Conservation (phyloP, 2,329 filamentous ascomycete genomes). For the Chrysoporthe cubensis region DNA sequence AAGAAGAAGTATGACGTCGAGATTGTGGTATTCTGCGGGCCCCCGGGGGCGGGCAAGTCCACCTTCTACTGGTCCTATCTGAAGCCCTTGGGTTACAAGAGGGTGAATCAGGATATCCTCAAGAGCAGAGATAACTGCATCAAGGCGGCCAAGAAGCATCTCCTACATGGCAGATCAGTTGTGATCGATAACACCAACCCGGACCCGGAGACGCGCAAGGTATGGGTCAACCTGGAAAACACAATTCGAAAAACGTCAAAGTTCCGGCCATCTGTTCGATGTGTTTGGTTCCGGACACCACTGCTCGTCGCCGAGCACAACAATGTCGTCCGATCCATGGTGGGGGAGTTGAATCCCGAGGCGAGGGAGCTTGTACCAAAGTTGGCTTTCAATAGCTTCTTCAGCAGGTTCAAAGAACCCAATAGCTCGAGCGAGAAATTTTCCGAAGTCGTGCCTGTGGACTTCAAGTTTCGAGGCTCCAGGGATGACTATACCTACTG, state of each 20-base stretch:
- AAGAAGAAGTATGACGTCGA: constrained; percentile 70
- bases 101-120: constrained; percentile 88
- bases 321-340: constrained; percentile 77
- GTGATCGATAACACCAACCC: constrained; percentile 96
- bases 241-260: constrained; percentile 41
- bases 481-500: constrained; percentile 72
- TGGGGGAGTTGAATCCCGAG: constrained; percentile 79
- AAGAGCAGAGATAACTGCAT: constrained; percentile 73
- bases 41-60: constrained; percentile 88
- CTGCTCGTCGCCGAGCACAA: constrained; percentile 80
- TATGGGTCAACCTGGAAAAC: constrained; percentile 77
- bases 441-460: constrained; percentile 73
- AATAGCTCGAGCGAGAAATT: constrained; percentile 74
- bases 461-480: constrained; percentile 76
- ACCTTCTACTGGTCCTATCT: constrained; percentile 84
- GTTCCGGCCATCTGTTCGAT: constrained; percentile 75
- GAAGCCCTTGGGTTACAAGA: constrained; percentile 76
- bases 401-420: constrained; percentile 74
- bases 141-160: constrained; percentile 68
- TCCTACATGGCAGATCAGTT: constrained; percentile 70
- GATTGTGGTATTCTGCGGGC: constrained; percentile 84
- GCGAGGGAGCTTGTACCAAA: constrained; percentile 72
- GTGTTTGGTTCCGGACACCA: constrained; percentile 80
- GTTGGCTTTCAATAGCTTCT: constrained; percentile 79
- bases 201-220: constrained; percentile 72